Conservation (phyloP, 2,329 filamentous ascomycete species). For the Chalaropsis ovoidea region DNA sequence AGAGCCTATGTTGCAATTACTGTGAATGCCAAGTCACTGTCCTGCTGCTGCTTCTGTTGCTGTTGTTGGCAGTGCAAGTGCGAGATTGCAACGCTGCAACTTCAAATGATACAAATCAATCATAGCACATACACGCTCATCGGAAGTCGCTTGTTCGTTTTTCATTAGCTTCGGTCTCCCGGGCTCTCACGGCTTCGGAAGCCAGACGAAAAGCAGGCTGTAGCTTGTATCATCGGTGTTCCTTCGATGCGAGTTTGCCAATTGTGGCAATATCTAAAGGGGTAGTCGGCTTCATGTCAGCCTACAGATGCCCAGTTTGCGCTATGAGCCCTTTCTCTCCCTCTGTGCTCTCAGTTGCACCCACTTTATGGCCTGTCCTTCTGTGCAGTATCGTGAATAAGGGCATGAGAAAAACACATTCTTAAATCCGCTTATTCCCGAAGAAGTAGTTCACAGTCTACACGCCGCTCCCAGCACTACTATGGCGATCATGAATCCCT, state of each 20-base stretch:
- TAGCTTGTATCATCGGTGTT: neutral
- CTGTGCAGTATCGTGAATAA: neutral
- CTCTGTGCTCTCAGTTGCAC: neutral
- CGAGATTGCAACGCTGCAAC: no score
- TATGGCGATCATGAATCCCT: neutral
- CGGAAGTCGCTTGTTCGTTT: no score
- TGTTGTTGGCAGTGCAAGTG: no score
- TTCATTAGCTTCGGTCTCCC: neutral
- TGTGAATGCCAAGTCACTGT: no score
- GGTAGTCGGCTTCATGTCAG: neutral
- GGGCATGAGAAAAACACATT: neutral
- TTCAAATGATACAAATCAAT: no score
- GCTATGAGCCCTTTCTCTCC: neutral
- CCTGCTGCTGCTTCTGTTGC: no score
- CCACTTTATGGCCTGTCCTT: constrained; percentile 4
- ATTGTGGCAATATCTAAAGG: constrained; percentile 4
- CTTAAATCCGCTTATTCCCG: neutral
- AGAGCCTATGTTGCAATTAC: no score
- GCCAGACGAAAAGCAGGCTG: neutral
- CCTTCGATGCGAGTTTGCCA: neutral
- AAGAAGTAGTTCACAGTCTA: neutral
- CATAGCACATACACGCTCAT: no score
- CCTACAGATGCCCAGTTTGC: no score
- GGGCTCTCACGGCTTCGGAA: neutral
- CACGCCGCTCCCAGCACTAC: neutral